Percentiles rank a stretch among this genome's conserved stretches.
Evolutionary conservation across 441 rosid genomes (phyloP).

Genomic region (Syzygium malaccense): DNA sequence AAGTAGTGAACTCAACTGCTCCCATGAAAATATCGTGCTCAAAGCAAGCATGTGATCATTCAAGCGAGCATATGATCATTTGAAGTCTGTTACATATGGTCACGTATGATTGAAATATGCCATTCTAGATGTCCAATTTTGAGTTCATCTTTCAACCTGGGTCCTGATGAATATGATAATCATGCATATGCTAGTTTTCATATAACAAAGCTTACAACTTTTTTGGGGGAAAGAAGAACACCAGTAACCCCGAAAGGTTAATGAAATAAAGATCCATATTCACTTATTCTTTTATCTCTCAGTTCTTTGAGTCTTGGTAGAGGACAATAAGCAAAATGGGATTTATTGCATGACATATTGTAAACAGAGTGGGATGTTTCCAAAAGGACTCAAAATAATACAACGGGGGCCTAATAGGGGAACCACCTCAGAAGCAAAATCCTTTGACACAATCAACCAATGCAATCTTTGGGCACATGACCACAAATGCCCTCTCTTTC

Average conservation of each 20-base stretch:
- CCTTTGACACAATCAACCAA: not conserved
- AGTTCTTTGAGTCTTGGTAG: not conserved
- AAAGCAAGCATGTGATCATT: not conserved
- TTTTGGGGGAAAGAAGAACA: not conserved
- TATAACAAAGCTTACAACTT: not conserved
- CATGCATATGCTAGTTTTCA: not conserved
- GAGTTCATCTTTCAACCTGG: not conserved
- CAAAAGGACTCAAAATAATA: not conserved
- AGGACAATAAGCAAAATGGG: not conserved
- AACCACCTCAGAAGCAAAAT: not conserved
- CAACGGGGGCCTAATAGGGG: not conserved
- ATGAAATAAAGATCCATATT: not conserved
- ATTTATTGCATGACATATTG: not conserved
- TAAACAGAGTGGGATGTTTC: not conserved
- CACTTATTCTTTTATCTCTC: not conserved
- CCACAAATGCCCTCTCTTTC: not conserved
- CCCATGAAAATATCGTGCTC: not conserved
- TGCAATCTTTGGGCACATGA: not conserved
- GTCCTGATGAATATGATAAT: not conserved
- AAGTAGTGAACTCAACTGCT: not conserved
- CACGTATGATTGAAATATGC: not conserved
- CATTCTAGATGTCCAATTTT: not conserved
- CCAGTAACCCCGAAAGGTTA: not conserved
- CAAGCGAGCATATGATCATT: not conserved
- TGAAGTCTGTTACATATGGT: not conserved